Evolutionary conservation across 164 flowering plant species (phyloP).

Genomic region (Platanus orientalis): DNA sequence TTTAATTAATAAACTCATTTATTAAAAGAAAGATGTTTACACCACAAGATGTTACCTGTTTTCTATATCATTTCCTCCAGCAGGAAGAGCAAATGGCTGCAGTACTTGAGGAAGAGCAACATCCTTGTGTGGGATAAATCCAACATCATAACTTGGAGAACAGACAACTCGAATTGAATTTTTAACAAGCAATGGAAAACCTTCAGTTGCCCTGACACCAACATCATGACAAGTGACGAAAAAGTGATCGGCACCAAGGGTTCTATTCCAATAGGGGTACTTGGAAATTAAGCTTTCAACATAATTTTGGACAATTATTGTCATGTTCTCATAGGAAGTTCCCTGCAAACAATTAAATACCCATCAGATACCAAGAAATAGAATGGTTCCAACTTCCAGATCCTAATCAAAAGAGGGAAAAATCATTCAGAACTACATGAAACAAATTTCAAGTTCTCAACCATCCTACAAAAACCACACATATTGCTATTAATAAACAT

Average conservation of each 20-base stretch:
- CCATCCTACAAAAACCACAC: too few species aligned
- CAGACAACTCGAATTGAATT: slow-evolving; percentile 91
- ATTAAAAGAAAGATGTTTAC: not conserved
- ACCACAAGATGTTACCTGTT: slow-evolving; percentile 55
- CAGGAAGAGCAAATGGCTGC: slow-evolving; percentile 97
- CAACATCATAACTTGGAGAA: slow-evolving; percentile 96
- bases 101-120: slow-evolving; percentile 95
- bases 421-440: not conserved
- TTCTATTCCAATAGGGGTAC: slow-evolving; percentile 98
- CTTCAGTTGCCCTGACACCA: slow-evolving; percentile 97
- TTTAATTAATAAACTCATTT: too few species aligned
- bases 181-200: slow-evolving; percentile 73
- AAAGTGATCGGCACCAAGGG: slow-evolving; percentile 96
- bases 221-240: slow-evolving; percentile 99
- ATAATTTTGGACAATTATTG: slow-evolving; percentile 73
- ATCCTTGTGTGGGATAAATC: slow-evolving; percentile 96
- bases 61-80: slow-evolving; percentile 88
- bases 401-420: not conserved
- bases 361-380: slow-evolving; percentile 3
- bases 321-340: slow-evolving; percentile 94
- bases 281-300: slow-evolving; percentile 69
- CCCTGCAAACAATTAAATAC: slow-evolving; percentile 49
- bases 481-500: too few species aligned
- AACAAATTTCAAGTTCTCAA: not conserved
- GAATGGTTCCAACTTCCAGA: not conserved